Percentiles rank a stretch among this genome's conserved stretches.
Conservation (phyloP, 2,329 filamentous ascomycete genomes). For the Graphilbum fragrans region DNA sequence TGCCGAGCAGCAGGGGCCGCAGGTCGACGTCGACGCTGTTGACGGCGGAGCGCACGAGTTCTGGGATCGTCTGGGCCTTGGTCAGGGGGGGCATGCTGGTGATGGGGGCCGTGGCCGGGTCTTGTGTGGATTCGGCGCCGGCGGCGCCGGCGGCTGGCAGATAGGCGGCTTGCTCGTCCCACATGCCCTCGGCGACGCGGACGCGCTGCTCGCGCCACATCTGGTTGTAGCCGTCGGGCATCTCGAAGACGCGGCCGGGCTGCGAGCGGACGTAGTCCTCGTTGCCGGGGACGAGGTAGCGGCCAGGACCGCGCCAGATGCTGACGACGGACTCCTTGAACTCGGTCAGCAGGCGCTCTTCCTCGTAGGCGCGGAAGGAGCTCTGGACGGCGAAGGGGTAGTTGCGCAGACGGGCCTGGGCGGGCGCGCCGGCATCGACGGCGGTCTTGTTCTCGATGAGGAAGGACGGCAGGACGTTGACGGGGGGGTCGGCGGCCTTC, state of each 20-base stretch:
- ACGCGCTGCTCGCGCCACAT: slow-evolving; percentile 86
- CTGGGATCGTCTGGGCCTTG: slow-evolving; percentile 69
- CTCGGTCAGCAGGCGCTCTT: slow-evolving; percentile 85
- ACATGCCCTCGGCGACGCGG: slow-evolving; percentile 77
- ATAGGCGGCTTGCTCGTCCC: slow-evolving; percentile 71
- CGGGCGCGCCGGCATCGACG: slow-evolving; percentile 73
- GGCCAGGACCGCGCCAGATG: slow-evolving; percentile 73
- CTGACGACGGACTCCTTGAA: slow-evolving; percentile 98
- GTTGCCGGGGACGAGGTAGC: slow-evolving; percentile 53
- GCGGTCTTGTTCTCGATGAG: slow-evolving; percentile 77
- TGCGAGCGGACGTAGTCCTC: slow-evolving; percentile 62
- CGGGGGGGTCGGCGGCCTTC: slow-evolving; percentile 51
- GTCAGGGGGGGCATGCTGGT: slow-evolving; percentile 24
- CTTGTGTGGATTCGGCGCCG: not conserved
- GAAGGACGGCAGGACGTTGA: slow-evolving; percentile 67
- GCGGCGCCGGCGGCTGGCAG: not conserved
- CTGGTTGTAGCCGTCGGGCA: slow-evolving; percentile 93
- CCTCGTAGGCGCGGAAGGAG: slow-evolving; percentile 73
- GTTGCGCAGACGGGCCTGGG: slow-evolving; percentile 62
- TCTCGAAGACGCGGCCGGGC: slow-evolving; percentile 84
- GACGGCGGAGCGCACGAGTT: slow-evolving; percentile 67
- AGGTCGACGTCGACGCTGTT: slow-evolving; percentile 80
- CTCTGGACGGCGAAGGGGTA: slow-evolving; percentile 50
- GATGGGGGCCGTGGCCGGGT: not conserved
- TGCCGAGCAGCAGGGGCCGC: slow-evolving; percentile 68